phyloP scores from a whole-genome alignment of 306 rosid genomes.

The Prunus salicina region DNA sequence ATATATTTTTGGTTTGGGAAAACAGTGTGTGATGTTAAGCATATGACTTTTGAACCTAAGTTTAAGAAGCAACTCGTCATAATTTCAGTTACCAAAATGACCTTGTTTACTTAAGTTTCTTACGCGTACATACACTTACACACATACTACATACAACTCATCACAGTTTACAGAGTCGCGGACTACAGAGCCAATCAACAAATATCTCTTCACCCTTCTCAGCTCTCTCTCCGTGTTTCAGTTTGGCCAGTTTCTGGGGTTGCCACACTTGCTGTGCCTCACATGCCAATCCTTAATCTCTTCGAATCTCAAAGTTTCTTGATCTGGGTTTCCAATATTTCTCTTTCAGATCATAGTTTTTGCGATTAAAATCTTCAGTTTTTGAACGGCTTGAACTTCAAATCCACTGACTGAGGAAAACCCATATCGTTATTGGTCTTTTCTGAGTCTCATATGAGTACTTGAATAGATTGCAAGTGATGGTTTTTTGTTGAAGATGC shows the following conservation, averaged over 20 bases:
- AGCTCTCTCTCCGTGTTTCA: constrained; percentile 31
- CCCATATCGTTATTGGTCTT: constrained; percentile 35
- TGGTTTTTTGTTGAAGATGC: constrained; percentile 36
- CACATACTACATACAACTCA: constrained; percentile 5
- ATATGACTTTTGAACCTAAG: neutral
- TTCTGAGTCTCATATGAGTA: constrained; percentile 29
- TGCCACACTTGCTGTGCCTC: constrained; percentile 25
- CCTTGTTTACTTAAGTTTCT: constrained; percentile 25
- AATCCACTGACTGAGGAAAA: constrained; percentile 42
- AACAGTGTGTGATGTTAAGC: neutral
- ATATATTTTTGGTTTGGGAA: neutral
- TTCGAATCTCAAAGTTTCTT: constrained; percentile 42
- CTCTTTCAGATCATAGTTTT: constrained; percentile 39
- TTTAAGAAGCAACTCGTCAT: neutral
- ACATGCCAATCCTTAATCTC: constrained; percentile 20
- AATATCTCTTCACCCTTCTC: constrained; percentile 50
- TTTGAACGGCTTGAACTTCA: constrained; percentile 23
- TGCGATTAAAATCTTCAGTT: constrained; percentile 10
- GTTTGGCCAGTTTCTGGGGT: constrained; percentile 30
- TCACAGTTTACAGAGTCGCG: constrained; percentile 35
- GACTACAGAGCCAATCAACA: constrained; percentile 54
- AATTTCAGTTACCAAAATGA: constrained; percentile 19
- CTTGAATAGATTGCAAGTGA: constrained; percentile 42
- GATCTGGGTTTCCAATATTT: constrained; percentile 37
- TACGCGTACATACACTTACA: neutral